A percentile compares a stretch with the other conserved stretches of the same genome.
Evolutionary conservation across 1,139 yeast species (phyloP).

Genomic region (Geotrichum macrosporum): DNA sequence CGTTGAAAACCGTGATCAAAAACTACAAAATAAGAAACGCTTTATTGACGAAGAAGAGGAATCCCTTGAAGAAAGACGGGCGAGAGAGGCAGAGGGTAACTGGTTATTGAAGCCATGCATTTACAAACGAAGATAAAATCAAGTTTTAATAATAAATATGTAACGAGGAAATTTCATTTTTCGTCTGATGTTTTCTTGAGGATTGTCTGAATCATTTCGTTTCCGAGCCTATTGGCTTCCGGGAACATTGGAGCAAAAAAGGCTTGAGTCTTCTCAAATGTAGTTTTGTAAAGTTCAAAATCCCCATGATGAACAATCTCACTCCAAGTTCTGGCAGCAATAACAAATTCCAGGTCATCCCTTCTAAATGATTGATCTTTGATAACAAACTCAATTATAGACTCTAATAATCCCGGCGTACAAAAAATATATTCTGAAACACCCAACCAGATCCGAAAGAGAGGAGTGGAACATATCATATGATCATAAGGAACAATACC

Average conservation of each 20-base stretch:
- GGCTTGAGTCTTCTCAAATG: conserved; percentile 72
- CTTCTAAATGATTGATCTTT: conserved; percentile 65
- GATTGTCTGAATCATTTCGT: conserved; percentile 91
- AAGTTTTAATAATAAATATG: neutral
- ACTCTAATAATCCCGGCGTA: conserved; percentile 73
- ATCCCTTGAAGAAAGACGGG: conserved; percentile 52
- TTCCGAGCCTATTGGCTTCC: conserved; percentile 87
- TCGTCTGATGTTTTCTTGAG: conserved; percentile 33
- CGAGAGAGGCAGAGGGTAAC: conserved; percentile 66
- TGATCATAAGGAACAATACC: conserved; percentile 93
- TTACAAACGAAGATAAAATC: conserved; percentile 70
- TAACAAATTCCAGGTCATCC: conserved; percentile 67
- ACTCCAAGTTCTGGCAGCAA: conserved; percentile 59
- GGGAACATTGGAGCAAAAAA: conserved; percentile 83
- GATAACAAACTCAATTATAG: conserved; percentile 60
- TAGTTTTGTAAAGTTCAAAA: conserved; percentile 63
- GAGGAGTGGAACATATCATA: conserved; percentile 92
- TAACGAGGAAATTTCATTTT: neutral
- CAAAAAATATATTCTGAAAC: conserved; percentile 90
- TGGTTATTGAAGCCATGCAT: conserved; percentile 95
- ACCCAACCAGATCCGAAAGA: conserved; percentile 86
- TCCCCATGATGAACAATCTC: conserved; percentile 72
- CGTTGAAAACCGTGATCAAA: conserved; percentile 59
- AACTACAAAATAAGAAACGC: conserved; percentile 46
- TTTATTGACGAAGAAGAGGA: conserved; percentile 68